A percentile compares a stretch with the other conserved stretches of the same genome.
These are phyloP conservation scores for Diaporthe vexans DNA, from an alignment of 2,329 filamentous ascomycete species.

Conservation along the genomic window DNA sequence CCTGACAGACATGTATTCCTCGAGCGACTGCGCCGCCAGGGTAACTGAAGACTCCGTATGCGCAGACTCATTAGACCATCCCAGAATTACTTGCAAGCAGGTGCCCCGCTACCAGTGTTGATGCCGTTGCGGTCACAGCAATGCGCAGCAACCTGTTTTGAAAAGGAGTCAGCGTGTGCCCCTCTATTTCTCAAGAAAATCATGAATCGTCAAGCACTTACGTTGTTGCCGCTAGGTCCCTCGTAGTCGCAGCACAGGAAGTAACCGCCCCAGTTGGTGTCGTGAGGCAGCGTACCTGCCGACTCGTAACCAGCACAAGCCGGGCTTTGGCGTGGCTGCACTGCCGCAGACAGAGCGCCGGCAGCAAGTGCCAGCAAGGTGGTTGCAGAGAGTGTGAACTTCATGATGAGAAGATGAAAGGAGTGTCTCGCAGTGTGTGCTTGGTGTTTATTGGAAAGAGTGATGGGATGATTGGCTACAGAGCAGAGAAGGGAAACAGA, in stretches of 20 bases:
- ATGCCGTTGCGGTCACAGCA: slow-evolving; percentile 11
- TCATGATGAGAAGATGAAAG: background rate
- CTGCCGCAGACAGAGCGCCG: slow-evolving; percentile 1
- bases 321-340: background rate
- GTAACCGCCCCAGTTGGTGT: background rate
- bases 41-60: background rate
- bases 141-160: background rate
- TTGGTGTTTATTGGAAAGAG: background rate
- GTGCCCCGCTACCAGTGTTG: slow-evolving; percentile 11
- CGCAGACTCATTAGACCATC: background rate
- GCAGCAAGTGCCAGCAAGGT: background rate
- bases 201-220: background rate
- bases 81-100: background rate
- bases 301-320: background rate
- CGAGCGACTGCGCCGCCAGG: no score
- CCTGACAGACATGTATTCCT: background rate
- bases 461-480: background rate
- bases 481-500: no score
- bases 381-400: slow-evolving; percentile 1
- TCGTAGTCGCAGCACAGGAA: background rate
- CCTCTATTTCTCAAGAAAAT: no score
- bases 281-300: background rate
- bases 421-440: background rate
- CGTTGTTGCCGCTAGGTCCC: background rate
- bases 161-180: background rate